These are phyloP conservation scores for Coleophoma cylindrospora DNA, from an alignment of 2,329 filamentous ascomycete species.

Conservation along the genomic window DNA sequence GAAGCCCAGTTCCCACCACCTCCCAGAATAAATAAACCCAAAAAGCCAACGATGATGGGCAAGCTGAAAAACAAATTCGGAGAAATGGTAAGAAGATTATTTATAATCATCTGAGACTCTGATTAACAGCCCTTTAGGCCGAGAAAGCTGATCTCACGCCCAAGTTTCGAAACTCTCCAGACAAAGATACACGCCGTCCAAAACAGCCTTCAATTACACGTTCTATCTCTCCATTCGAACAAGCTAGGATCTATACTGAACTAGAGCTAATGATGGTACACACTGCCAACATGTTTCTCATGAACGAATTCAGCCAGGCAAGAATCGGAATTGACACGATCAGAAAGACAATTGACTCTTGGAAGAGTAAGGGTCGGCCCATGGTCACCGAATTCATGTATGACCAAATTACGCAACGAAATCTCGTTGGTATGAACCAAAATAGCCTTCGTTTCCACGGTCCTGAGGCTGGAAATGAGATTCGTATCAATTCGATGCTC, in stretches of 20 bases:
- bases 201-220: conserved; percentile 16
- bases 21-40: conserved; percentile 9
- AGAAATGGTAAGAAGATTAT: conserved; percentile 20
- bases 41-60: conserved; percentile 20
- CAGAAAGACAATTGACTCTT: conserved; percentile 23
- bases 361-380: conserved; percentile 40
- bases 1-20: not conserved
- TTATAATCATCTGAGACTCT: not conserved
- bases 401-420: conserved; percentile 43
- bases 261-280: conserved; percentile 25
- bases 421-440: conserved; percentile 39
- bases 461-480: conserved; percentile 30
- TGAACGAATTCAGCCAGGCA: conserved; percentile 25
- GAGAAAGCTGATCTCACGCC: conserved; percentile 24
- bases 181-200: conserved; percentile 7
- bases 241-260: conserved; percentile 24
- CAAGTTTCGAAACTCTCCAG: conserved; percentile 1
- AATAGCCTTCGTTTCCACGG: conserved; percentile 39
- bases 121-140: conserved; percentile 12
- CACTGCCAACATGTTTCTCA: conserved; percentile 26
- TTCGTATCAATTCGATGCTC: conserved; percentile 35
- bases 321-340: conserved; percentile 22
- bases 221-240: conserved; percentile 20
- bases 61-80: conserved; percentile 23
- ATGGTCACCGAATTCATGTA: conserved; percentile 46